Percentiles rank a stretch among this genome's conserved stretches.
Evolutionary conservation across 1,139 yeast species (phyloP).

Genomic region (Candida tropicalis): DNA sequence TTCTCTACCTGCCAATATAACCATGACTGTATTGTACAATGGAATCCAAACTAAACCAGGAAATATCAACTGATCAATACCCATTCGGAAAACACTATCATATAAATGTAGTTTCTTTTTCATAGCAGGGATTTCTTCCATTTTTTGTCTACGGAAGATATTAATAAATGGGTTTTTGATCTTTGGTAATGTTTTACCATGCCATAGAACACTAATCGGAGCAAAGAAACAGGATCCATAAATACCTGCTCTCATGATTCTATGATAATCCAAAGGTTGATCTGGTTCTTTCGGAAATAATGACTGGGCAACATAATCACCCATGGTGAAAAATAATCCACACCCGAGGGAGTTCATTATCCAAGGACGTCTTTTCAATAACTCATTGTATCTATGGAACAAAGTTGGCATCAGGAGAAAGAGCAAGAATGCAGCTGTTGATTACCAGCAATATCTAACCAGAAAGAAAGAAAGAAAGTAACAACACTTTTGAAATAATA

Average conservation of each 20-base stretch:
- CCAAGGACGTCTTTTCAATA: constrained; percentile 51
- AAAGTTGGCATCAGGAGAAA: constrained; percentile 17
- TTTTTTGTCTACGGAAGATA: constrained; percentile 9
- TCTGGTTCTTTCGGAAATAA: constrained; percentile 38
- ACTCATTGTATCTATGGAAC: constrained; percentile 41
- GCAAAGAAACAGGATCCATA: constrained; percentile 83
- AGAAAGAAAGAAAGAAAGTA: background rate
- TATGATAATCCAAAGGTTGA: background rate
- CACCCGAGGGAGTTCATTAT: constrained; percentile 57
- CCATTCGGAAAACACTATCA: constrained; percentile 40
- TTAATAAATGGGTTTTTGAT: constrained; percentile 46
- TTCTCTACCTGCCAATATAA: constrained; percentile 38
- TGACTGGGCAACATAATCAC: constrained; percentile 73
- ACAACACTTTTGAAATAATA: background rate
- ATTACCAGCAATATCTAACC: background rate
- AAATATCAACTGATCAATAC: constrained; percentile 39
- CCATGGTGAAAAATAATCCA: constrained; percentile 69
- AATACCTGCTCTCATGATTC: constrained; percentile 66
- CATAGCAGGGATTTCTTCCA: constrained; percentile 15
- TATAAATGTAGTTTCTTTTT: constrained; percentile 24
- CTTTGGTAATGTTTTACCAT: constrained; percentile 54
- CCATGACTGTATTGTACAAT: constrained; percentile 45
- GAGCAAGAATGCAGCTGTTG: background rate
- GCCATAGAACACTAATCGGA: constrained; percentile 76
- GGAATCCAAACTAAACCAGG: constrained; percentile 48